These are phyloP conservation scores for Rhodotorula paludigena DNA, from an alignment of 768 basidiomycete genomes.

Conservation along the genomic window DNA sequence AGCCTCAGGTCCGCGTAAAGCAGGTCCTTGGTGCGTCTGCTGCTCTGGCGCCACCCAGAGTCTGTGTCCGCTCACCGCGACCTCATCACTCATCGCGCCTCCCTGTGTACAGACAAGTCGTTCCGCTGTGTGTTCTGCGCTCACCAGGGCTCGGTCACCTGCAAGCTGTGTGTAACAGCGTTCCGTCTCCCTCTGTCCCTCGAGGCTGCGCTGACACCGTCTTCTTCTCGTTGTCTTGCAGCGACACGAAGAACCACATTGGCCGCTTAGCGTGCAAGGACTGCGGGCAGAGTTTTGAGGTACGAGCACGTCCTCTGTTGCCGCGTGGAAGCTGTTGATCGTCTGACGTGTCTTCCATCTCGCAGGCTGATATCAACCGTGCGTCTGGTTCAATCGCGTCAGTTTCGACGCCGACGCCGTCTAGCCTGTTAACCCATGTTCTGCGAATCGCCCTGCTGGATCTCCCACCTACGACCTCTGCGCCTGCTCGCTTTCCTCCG, in stretches of 20 bases:
- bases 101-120: conserved; percentile 27
- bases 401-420: too few relatives aligned
- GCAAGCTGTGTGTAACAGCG: conserved; percentile 40
- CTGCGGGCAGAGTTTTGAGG: conserved; percentile 37
- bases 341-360: neutral
- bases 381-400: neutral
- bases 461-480: too few relatives aligned
- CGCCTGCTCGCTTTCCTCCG: neutral
- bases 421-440: too few relatives aligned
- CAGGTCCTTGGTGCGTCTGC: conserved; percentile 8
- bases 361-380: conserved; percentile 22
- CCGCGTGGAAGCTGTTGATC: too few relatives aligned
- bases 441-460: too few relatives aligned
- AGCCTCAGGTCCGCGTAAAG: conserved; percentile 22
- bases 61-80: neutral
- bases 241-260: conserved; percentile 32
- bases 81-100: neutral
- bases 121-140: conserved; percentile 42
- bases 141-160: conserved; percentile 38
- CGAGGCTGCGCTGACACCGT: too few relatives aligned
- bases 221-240: neutral
- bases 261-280: conserved; percentile 42
- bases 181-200: too few relatives aligned
- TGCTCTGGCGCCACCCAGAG: too few relatives aligned
- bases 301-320: too few relatives aligned